Evolutionary conservation across 1,284 basidiomycete genomes (phyloP), one percentile per base, ranked within the genome.

Genomic region (Apiotrichum porosum): DNA sequence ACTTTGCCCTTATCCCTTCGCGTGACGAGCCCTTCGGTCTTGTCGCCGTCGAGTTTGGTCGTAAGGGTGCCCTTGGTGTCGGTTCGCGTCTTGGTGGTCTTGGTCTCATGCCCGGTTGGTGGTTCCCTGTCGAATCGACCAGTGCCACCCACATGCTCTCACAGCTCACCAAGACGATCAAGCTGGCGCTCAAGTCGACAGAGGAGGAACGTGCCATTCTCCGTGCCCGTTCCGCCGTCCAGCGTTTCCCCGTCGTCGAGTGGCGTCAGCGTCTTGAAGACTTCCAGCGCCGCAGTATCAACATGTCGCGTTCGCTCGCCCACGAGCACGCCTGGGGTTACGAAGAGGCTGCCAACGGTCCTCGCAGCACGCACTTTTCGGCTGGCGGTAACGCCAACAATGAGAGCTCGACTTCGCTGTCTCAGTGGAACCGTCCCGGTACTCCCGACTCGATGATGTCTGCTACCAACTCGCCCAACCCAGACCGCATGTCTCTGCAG

Each of bases 81-180:
- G 90, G 90, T 62, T 83, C 85, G 76, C 86, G 90, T 67, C 80
- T 93, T 24, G 90, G 90, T 72, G 90, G 90, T 79, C 80, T 94
- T 37, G 90, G 90, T 76, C 77, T 94, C 58, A 94, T 94, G 90
- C 90, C 90, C 65, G 90, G 90, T 77, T 93, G 90, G 90, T 93
- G 90, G 89, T 93, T 90, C 80, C 90, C 89, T 49, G 90, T 94
- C 38, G 90, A 94, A 74, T 91, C 87, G 1, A 88, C 78, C 55
- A 85, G 89, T 30, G 89, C 89, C 8, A 83, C 83, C 37, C 90
- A 94, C 74, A 89, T 94, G 88, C 77, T 92, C 63, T 93, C 90
- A n/a, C 90, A 94, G 69, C 74, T 93, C 56, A 85, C 86, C 18
- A 93, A 93, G 75, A 93, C 90, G 13, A 84, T 94, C 77, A 93